phyloP scores from a whole-genome alignment of 164 flowering plant genomes.

The Cinnamomum micranthum region DNA sequence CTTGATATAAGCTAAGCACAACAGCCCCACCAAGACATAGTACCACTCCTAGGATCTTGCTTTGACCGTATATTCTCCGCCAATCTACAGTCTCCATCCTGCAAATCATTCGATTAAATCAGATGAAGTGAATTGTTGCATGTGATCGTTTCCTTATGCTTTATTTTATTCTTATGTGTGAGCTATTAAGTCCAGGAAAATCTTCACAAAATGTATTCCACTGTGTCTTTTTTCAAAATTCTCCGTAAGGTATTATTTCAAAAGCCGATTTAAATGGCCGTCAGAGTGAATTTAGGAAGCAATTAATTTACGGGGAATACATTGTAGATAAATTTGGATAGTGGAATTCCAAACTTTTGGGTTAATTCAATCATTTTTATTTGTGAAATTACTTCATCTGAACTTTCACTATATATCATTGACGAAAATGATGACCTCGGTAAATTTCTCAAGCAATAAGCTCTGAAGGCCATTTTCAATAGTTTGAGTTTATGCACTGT shows the following conservation, averaged over 20 bases:
- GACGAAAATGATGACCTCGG: background rate
- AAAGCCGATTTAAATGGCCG: no score
- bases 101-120: background rate
- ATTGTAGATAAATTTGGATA: no score
- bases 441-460: background rate
- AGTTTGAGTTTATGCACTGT: background rate
- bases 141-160: background rate
- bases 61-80: slow-evolving; percentile 14
- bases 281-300: background rate
- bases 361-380: no score
- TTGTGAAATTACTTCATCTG: background rate
- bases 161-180: background rate
- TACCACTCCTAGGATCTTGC: slow-evolving; percentile 24
- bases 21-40: slow-evolving; percentile 23
- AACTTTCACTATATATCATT: background rate
- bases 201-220: no score
- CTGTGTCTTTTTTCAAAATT: no score
- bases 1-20: slow-evolving; percentile 26
- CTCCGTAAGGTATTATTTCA: background rate
- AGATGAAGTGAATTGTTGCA: background rate
- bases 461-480: background rate
- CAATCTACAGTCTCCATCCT: slow-evolving; percentile 14
- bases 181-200: background rate
- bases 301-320: background rate
- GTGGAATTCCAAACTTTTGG: background rate